Base-by-base conservation (phyloP, 1,139 yeast species). In the Suhomyces guaymorum region DNA sequence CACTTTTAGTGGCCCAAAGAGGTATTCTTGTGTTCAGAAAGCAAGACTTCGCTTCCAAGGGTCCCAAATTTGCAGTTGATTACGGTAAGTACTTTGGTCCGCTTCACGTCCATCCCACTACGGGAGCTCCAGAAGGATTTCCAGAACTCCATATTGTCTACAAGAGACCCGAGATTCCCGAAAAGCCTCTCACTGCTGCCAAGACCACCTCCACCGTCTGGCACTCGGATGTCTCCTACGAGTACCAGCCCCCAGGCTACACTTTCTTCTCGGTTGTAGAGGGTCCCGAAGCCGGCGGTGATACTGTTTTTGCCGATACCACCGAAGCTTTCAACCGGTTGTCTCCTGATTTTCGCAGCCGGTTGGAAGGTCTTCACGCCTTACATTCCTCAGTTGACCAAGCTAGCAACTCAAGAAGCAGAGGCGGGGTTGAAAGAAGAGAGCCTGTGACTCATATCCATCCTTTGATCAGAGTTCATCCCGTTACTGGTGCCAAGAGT, bases 391-490 rank as follows among this genome's bases (percentile, higher is more conserved):
- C 57, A 8, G 49, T 44, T 2, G 55, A 55, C 41, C 60, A 55
- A 33, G 57, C 58, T 6, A 35, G 38, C 24, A 50, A 52, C 46
- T 55, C 71, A 9, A 48, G 61, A 30, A 46, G 41, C 15, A 62
- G 57, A 35, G 73, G 73, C 15, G 73, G 72, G 16, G 51, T 64
- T 30, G 69, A 62, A 44, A 63, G 71, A 56, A 61, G 73, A 49
- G 55, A 58, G 36, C 66, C 72, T 3, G 72, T 64, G 7, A 59
- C 64, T 15, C 59, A 63, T 43, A 61, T 67, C 31, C 83, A 78
- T 47, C 83, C 82, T 5, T 61, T 78, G 44, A 70, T 78, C 24
- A 69, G 82, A 53, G 62, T 68, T 11, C 81, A 77, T 47, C 82
- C 82, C n/a, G 80, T 70, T 11, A 75, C 82, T 7, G 67, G 69